Evolutionary conservation across 352 stramenopile genomes (phyloP), one percentile per base, ranked within the genome.

Genomic region (Globisporangium sylvaticum): DNA sequence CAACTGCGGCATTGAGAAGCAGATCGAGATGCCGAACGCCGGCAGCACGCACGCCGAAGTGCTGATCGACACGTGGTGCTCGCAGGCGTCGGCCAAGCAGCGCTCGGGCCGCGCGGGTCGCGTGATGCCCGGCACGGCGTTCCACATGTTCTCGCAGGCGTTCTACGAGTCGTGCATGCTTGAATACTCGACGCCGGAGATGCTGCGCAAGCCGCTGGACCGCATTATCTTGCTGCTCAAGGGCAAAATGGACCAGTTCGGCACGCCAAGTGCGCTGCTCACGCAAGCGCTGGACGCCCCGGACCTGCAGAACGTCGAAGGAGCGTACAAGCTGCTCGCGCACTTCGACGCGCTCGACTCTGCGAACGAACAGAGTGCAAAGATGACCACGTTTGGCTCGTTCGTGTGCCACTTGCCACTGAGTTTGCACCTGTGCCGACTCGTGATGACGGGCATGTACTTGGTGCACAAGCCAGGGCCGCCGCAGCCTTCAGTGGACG

Each of bases 41-140:
- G 70, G 71, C 6, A 89, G 75, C 22, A 87, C 77, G 0, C 83
- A 91, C 52, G 82, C 79, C 0, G 86, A 94, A 60, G 84, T 95
- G 22, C 63, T 95, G 8, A 75, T 92, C 15, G 73, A 91, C 34
- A 84, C 81, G 32, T 99, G 96, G 96, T 98, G 98, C 67, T 98
- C 95, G 10, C 90, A 91, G 68, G 94, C 96, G 24, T 98, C 87
- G 42, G 87, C 92, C 2, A 83, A 96, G 37, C 88, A 95, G 64
- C 84, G 88, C 18, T 82, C 86, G 0, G 88, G 87, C 14, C 92
- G 97, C 58, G 96, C 97, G 24, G 97, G 97, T 8, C 96, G 97
- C 56, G 88, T 98, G 12, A 93, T 94, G 74, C 84, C 92, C 29
- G 96, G 96, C n/a, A 87, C 83, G 7, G 92, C 90, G 22, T 98